Evolutionary conservation across 768 basidiomycete genomes (phyloP), one percentile per base, ranked within the genome.

Genomic region (Podaxis sp.): DNA sequence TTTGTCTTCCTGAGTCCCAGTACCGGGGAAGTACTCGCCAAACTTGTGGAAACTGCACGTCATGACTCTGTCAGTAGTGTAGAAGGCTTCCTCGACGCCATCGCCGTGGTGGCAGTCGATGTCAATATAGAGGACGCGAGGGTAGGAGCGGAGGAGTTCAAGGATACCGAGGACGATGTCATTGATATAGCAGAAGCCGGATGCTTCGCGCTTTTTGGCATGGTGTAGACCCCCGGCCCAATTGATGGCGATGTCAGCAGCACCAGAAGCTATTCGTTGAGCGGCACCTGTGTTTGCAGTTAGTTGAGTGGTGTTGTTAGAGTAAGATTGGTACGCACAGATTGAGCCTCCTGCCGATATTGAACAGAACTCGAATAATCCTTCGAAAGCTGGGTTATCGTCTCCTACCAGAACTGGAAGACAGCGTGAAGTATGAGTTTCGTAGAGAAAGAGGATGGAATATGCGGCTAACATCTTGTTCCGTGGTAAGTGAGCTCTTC

Each of bases 181-280:
- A 74, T 99, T 99, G 76, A 99, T 89, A 80, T 99, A 99, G 81
- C 97, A 99, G 77, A 99, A 99, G 13, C 97, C 97, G 6, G 92
- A 93, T 0, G 96, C 97, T 77, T 98, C 97, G 60, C 92, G 86
- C 74, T 98, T 99, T 79, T 99, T 99, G n/a, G 97, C 97, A 74
- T 99, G 97, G 76, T 99, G 97, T 3, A 99, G 83, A 2, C 97
- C 97, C 8, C 97, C 97, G 0, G 97, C 95, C 97, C 96, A 98
- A 76, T 98, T 97, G 65, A 98, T 93, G 0, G 89, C 88, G 58
- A 99, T 98, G 75, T 99, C 96, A 68, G 95, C 82, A 1, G 89
- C 81, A 1, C 95, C 95, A 3, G 85, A 84, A 52, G 90, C 82
- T 64, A 99, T 81, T 22, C 89, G 81, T 66, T 92, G 84, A 0